Percentiles rank a stretch among this genome's conserved stretches.
Conservation (phyloP, 1,284 basidiomycete species). For the Pulveroboletus sp. region DNA sequence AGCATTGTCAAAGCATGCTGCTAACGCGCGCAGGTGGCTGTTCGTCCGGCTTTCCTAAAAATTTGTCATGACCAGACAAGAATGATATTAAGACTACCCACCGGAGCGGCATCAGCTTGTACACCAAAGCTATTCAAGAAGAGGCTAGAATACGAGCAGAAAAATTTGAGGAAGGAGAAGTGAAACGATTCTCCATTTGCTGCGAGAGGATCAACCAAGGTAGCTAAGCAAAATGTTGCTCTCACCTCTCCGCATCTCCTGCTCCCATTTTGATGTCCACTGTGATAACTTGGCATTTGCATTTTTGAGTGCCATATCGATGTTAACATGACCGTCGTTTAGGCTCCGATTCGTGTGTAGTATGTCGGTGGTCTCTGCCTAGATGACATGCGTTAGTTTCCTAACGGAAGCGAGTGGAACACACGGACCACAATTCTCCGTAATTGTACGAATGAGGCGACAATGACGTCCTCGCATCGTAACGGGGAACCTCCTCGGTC, state of each 20-base stretch:
- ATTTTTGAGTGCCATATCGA: constrained; percentile 63
- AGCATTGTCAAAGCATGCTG: constrained; percentile 68
- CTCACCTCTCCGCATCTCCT: constrained; percentile 66
- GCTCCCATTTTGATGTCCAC: constrained; percentile 67
- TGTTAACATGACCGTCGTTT: constrained; percentile 58
- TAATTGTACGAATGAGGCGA: constrained; percentile 70
- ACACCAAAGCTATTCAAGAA: constrained; percentile 82
- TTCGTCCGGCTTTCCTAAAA: constrained; percentile 43
- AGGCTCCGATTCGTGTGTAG: constrained; percentile 55
- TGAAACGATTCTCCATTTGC: constrained; percentile 69
- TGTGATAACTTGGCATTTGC: constrained; percentile 66
- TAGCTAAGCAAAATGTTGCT: not conserved
- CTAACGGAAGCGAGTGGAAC: not conserved
- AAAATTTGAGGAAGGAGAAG: constrained; percentile 65
- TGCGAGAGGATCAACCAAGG: constrained; percentile 27
- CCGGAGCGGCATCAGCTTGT: constrained; percentile 55
- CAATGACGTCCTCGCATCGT: constrained; percentile 75
- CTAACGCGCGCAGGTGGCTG: constrained; percentile 65
- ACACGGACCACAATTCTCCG: constrained; percentile 67
- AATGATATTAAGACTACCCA: constrained; percentile 29
- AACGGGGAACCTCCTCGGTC: constrained; percentile 49
- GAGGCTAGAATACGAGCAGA: constrained; percentile 70
- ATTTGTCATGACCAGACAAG: constrained; percentile 3
- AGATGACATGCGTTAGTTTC: constrained; percentile 11
- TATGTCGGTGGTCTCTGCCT: constrained; percentile 75